These are phyloP conservation scores for Sarocladiaceae sp. DNA, from an alignment of 2,329 filamentous ascomycete genomes.

Conservation along the genomic window DNA sequence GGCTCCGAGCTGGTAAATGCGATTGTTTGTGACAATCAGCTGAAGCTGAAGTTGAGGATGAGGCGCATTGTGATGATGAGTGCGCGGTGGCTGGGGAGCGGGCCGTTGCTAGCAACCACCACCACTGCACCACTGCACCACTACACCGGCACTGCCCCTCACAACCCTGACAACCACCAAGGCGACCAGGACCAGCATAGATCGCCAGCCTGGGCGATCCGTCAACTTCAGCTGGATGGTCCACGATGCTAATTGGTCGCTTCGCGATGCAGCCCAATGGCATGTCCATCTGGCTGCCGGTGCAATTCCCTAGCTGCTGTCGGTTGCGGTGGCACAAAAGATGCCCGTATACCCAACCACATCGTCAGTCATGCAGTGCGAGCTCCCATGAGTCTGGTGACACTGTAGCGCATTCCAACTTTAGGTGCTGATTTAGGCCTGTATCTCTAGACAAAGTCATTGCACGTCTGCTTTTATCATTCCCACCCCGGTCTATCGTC, in stretches of 20 bases:
- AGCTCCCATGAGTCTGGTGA: no score
- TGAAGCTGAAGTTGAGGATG: background rate
- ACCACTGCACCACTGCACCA: no score
- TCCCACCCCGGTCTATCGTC: background rate
- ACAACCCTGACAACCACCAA: constrained; percentile 1
- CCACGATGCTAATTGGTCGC: background rate
- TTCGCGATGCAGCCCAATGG: constrained; percentile 2
- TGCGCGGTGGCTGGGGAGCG: constrained; percentile 7
- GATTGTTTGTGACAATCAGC: background rate
- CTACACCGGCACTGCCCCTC: constrained; percentile 6
- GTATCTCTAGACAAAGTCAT: background rate
- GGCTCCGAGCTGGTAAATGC: background rate
- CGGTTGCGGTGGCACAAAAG: no score
- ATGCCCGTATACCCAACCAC: no score
- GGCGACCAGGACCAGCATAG: background rate
- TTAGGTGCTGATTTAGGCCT: background rate
- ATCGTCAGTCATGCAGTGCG: no score
- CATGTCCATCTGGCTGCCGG: no score
- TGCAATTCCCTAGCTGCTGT: no score
- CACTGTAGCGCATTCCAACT: no score
- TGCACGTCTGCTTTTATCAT: background rate
- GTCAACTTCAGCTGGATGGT: background rate
- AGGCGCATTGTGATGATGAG: background rate
- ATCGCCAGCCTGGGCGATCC: background rate
- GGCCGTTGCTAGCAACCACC: no score